Conservation (phyloP, 371 early-diverging fungal genomes). For the Mucor piriformis region DNA sequence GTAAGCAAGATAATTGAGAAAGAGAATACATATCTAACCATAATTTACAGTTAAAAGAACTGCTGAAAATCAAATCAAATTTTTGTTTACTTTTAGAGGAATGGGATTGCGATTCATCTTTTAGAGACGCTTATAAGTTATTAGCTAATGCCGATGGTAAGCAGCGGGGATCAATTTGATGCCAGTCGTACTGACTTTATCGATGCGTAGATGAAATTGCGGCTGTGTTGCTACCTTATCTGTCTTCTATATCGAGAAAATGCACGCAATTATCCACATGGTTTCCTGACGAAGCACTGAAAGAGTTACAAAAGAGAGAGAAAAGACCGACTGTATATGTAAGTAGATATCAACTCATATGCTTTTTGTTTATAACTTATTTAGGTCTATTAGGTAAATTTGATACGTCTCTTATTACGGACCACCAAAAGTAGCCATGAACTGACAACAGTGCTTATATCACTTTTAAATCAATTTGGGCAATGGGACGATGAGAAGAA, state of each 20-base stretch:
- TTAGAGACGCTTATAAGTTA: constrained; percentile 20
- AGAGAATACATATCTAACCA: background rate
- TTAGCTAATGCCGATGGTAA: constrained; percentile 24
- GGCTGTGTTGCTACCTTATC: constrained; percentile 26
- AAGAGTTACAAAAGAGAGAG: constrained; percentile 18
- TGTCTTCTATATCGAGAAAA: constrained; percentile 24
- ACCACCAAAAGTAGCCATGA: constrained; percentile 8
- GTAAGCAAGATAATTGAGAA: background rate
- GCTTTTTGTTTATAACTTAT: too few species aligned
- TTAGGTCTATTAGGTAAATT: constrained; percentile 26
- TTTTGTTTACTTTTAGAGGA: constrained; percentile 24
- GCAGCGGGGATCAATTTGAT: too few species aligned
- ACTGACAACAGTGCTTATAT: constrained; percentile 7
- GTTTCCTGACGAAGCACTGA: constrained; percentile 25
- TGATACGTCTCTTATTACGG: constrained; percentile 31
- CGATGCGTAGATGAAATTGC: constrained; percentile 21
- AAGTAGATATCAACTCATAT: constrained; percentile 2
- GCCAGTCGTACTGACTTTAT: background rate
- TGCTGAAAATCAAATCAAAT: constrained; percentile 27
- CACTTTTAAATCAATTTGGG: constrained; percentile 27
- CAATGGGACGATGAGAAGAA: constrained; percentile 21
- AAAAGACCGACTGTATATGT: constrained; percentile 24
- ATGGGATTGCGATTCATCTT: constrained; percentile 26
- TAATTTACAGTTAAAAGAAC: constrained; percentile 19
- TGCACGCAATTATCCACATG: constrained; percentile 22